These are phyloP conservation scores for Xerocomus minutiporus DNA, from an alignment of 1,284 basidiomycete species.

Conservation along the genomic window DNA sequence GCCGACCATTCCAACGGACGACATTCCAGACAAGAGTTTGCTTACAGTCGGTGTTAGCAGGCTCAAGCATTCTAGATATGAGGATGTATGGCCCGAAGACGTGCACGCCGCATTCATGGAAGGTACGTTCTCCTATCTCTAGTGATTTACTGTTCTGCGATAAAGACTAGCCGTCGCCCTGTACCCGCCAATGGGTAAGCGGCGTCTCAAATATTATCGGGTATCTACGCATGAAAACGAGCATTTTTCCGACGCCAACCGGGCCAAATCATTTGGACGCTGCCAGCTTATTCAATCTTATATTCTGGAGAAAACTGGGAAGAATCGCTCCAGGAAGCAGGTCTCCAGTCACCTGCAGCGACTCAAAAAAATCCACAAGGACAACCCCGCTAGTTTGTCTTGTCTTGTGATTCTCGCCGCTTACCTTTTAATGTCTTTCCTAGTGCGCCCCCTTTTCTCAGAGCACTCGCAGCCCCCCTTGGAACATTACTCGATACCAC, in stretches of 20 bases:
- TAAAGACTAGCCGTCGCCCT: slow-evolving; percentile 22
- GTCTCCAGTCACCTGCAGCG: slow-evolving; percentile 33
- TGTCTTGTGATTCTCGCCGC: background rate
- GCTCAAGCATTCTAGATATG: slow-evolving; percentile 32
- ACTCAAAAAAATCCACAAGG: slow-evolving; percentile 30
- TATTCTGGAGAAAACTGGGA: slow-evolving; percentile 34
- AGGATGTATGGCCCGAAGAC: slow-evolving; percentile 34
- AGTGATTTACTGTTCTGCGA: slow-evolving; percentile 5
- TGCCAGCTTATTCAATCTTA: slow-evolving; percentile 36
- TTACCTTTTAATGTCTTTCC: background rate
- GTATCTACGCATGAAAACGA: slow-evolving; percentile 19
- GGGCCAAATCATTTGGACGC: slow-evolving; percentile 30
- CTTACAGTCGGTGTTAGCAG: slow-evolving; percentile 6
- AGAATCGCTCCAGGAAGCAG: slow-evolving; percentile 32
- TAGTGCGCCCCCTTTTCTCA: slow-evolving; percentile 28
- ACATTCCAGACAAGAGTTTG: slow-evolving; percentile 2
- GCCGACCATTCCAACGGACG: slow-evolving; percentile 4
- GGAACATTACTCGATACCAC: slow-evolving; percentile 10
- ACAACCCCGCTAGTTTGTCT: slow-evolving; percentile 29
- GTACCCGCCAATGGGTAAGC: slow-evolving; percentile 35
- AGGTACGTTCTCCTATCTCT: slow-evolving; percentile 19
- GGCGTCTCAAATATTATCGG: slow-evolving; percentile 33
- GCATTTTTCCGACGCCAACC: slow-evolving; percentile 8
- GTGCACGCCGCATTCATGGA: slow-evolving; percentile 36
- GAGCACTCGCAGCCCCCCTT: slow-evolving; percentile 17